Evolutionary conservation across 1,284 basidiomycete genomes (phyloP).

Genomic region (Cutaneotrichosporon daszewskae): DNA sequence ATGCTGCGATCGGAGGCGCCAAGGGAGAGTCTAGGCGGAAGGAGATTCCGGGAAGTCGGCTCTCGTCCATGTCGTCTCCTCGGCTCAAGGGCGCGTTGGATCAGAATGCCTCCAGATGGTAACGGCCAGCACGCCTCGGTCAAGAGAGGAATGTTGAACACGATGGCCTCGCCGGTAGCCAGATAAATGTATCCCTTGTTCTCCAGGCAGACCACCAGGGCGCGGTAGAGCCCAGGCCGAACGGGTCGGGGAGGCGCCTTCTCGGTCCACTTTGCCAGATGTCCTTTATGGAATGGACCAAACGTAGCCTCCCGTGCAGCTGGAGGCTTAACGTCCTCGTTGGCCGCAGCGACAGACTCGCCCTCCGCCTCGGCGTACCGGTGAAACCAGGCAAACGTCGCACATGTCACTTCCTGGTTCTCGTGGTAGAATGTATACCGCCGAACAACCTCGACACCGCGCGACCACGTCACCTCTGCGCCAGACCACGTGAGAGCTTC

Average conservation of each 20-base stretch:
- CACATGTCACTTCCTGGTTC: slow-evolving; percentile 65
- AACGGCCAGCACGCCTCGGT: slow-evolving; percentile 73
- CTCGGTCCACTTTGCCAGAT: slow-evolving; percentile 12
- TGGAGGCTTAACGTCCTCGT: neutral
- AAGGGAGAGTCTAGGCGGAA: slow-evolving; percentile 1
- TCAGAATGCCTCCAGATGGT: slow-evolving; percentile 34
- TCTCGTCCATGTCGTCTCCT: slow-evolving; percentile 8
- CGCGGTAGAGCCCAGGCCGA: slow-evolving; percentile 44
- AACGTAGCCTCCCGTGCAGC: slow-evolving; percentile 26
- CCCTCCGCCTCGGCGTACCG: slow-evolving; percentile 3
- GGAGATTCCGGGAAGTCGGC: neutral
- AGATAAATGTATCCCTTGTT: slow-evolving; percentile 68
- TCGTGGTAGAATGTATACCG: slow-evolving; percentile 70
- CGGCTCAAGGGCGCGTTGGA: slow-evolving; percentile 59
- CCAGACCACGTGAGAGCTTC: slow-evolving; percentile 66
- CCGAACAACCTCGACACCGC: slow-evolving; percentile 63
- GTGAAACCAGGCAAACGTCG: slow-evolving; percentile 56
- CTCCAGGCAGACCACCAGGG: slow-evolving; percentile 71
- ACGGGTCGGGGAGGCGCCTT: neutral
- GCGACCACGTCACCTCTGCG: slow-evolving; percentile 60
- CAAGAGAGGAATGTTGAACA: slow-evolving; percentile 74
- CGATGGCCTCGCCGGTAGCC: slow-evolving; percentile 66
- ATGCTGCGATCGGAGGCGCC: neutral
- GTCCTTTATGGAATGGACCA: slow-evolving; percentile 42
- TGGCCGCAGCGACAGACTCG: neutral